Base-by-base conservation (phyloP, 805 yeast species). In the Wickerhamomyces queroliae region DNA sequence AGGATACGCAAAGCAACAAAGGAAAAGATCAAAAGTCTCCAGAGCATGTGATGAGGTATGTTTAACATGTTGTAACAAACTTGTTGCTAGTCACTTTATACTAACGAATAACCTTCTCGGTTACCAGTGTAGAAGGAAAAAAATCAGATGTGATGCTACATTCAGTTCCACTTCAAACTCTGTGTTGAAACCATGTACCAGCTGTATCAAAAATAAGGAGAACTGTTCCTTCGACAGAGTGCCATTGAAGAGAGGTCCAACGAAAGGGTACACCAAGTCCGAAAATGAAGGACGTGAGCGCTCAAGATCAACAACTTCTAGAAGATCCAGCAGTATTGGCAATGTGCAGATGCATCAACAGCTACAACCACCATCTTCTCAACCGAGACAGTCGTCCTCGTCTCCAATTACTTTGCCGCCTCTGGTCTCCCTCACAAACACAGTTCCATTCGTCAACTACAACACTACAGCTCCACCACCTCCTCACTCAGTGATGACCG, bases 241-340 rank as follows among this genome's bases (percentile, higher is more conserved):
- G 2, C 95, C 90, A 0, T 56, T 84, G 55, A 84, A 84, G 50
- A 63, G 95, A 48, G 95, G 95, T 0, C 95, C 95, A 0, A 70
- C 83, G 1, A 84, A 83, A 52, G 91, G 91, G 2, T 80, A 76
- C 47, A 65, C 69, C 33, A 33, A 46, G 43, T 21, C 35, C 10
- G 40, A 23, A 8, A 24, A 20, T n/a, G 69, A 63, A 39, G 69
- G 66, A 2, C n/a, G 29, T 15, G 34, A 28, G 18, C 26, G 30
- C 26, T 29, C 29, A 34, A 39, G 26, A 34, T 24, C 42, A 20
- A 43, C 42, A 18, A 41, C 47, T 13, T 41, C 50, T 6, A 44
- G 47, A 30, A 30, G 33, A 30, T 30, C 33, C 17, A 30, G 33
- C 12, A 30, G 33, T 11, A 30, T 30, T 21, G 18, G 33, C 10